phyloP scores from a whole-genome alignment of 1,139 yeast genomes.

The Maudiozyma humilis region DNA sequence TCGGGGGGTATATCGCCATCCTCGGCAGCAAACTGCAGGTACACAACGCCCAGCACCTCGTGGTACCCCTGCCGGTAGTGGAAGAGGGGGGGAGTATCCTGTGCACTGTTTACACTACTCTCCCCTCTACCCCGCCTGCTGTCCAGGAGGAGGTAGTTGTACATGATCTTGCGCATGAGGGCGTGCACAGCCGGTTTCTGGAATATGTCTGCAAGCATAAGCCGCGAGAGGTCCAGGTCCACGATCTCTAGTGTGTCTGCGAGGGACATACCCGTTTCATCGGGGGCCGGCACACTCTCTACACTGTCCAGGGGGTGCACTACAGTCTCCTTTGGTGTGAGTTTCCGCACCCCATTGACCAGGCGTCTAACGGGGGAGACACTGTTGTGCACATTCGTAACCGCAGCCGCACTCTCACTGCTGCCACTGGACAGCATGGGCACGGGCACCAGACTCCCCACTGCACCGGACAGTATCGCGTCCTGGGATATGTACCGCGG shows the following conservation, averaged over 20 bases:
- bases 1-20: neutral
- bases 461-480: neutral
- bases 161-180: slow-evolving; percentile 45
- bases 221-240: slow-evolving; percentile 54
- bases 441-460: neutral
- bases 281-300: neutral
- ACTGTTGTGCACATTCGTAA: no score
- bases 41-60: slow-evolving; percentile 56
- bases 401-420: neutral
- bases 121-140: slow-evolving; percentile 8
- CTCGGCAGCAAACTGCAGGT: slow-evolving; percentile 36
- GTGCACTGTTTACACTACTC: slow-evolving; percentile 17
- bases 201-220: slow-evolving; percentile 51
- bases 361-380: no score
- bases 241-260: slow-evolving; percentile 39
- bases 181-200: slow-evolving; percentile 33
- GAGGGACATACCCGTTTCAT: slow-evolving; percentile 11
- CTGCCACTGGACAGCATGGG: neutral
- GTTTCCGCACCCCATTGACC: slow-evolving; percentile 10
- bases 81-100: no score
- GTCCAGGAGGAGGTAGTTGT: slow-evolving; percentile 37
- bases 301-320: slow-evolving; percentile 9
- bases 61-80: slow-evolving; percentile 67
- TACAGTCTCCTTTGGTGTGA: slow-evolving; percentile 11
- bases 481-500: slow-evolving; percentile 4